Evolutionary conservation across 2,329 filamentous ascomycete species (phyloP), one percentile per base, ranked within the genome.

Genomic region (Colletotrichum tamarilloi): DNA sequence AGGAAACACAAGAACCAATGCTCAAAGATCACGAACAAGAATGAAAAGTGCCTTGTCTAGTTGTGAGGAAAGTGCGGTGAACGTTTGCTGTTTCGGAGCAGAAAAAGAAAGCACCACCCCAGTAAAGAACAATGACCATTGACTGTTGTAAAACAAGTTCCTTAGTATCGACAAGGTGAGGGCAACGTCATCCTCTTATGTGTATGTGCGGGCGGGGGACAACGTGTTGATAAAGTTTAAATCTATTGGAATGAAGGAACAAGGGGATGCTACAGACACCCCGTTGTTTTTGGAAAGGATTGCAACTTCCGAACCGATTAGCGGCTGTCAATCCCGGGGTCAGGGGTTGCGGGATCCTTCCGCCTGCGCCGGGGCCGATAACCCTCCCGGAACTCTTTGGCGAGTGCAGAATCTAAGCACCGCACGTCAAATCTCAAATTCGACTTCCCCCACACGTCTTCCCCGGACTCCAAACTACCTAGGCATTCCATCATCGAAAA

Each of bases 361-460:
- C 68, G 68, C 46, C 32, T 56, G 42, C 65, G 63, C 68, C 68
- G 57, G 57, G 32, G 38, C 63, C 68, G 68, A 58, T 30, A 24
- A n/a, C 32, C 52, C 67, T 58, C 35, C 53, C 60, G 22, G 46
- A 62, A 53, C 42, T 59, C 57, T 26, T 46, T 49, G 42, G 42
- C 42, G 42, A 49, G 19, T 49, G 6, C 42, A 49, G 19, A 49
- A 49, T 6, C 35, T 46, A 28, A 26, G 35, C 62, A 49, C 53
- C 14, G 19, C n/a, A 22, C 9, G 22, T 38, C 53, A 19, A 58
- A 35, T 22, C 46, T 59, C 24, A 6, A 30, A 30, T 53, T 26
- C 35, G 53, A 76, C 63, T 77, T 74, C 73, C 22, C 69, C 56
- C 59, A n/a, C 46, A 62, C 64, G 5, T n/a, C 22, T 56, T 42